Percentiles rank a stretch among this genome's conserved stretches.
phyloP scores from a whole-genome alignment of 495 filamentous ascomycete species.

The Halenospora varia region DNA sequence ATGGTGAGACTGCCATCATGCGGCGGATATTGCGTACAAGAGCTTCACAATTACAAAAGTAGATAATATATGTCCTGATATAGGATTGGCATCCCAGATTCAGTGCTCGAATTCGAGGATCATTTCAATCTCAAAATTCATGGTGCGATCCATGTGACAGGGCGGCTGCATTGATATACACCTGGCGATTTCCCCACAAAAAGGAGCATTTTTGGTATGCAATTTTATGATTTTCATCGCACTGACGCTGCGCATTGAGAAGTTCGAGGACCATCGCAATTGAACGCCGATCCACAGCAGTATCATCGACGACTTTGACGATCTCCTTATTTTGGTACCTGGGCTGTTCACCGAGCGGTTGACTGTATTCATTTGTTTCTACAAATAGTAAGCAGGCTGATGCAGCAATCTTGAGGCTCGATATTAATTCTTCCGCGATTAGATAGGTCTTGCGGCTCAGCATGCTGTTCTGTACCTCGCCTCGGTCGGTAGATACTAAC shows the following conservation, averaged over 20 bases:
- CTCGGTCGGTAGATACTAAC: background rate
- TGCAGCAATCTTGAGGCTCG: background rate
- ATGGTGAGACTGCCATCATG: background rate
- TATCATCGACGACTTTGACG: background rate
- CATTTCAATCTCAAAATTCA: constrained; percentile 9
- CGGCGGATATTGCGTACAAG: background rate
- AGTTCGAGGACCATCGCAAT: constrained; percentile 27
- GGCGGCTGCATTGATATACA: background rate
- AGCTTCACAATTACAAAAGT: background rate
- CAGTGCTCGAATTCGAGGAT: background rate
- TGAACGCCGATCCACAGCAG: constrained; percentile 22
- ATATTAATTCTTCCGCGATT: background rate
- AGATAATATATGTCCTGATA: background rate
- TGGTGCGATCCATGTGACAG: background rate
- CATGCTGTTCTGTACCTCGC: background rate
- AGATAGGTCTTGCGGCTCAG: background rate
- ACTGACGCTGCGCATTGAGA: background rate
- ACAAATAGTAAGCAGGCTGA: background rate
- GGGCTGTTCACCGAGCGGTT: too few relatives aligned
- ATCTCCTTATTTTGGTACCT: background rate
- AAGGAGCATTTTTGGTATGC: background rate
- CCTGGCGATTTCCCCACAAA: background rate
- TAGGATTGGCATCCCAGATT: background rate
- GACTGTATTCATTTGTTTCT: too few relatives aligned
- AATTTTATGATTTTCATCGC: background rate